Conservation (phyloP, 352 stramenopile species). For the Globisporangium viniferum region DNA sequence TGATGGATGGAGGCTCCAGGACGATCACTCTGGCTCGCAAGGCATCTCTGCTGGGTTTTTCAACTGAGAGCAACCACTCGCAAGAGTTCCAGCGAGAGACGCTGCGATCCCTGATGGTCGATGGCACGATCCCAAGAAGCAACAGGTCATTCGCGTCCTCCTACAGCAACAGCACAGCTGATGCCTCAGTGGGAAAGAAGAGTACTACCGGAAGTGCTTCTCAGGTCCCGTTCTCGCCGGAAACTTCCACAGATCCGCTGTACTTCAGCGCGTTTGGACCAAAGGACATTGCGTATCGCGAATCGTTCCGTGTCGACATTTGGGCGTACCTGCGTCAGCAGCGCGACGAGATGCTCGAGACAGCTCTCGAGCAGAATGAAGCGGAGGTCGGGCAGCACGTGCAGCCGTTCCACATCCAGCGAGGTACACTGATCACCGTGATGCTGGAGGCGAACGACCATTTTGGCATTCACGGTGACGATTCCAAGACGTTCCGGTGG, state of each 20-base stretch:
- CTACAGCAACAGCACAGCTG: slow-evolving; percentile 1
- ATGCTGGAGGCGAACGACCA: slow-evolving; percentile 40
- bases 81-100: slow-evolving; percentile 36
- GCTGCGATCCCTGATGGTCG: slow-evolving; percentile 38
- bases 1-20: neutral
- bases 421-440: slow-evolving; percentile 62
- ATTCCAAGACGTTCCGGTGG: slow-evolving; percentile 69
- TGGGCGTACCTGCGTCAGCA: slow-evolving; percentile 72
- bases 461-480: slow-evolving; percentile 40
- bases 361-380: slow-evolving; percentile 48
- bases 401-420: slow-evolving; percentile 46
- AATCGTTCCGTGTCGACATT: slow-evolving; percentile 61
- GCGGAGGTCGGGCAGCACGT: slow-evolving; percentile 43
- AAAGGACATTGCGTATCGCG: slow-evolving; percentile 32
- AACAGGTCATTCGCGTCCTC: neutral
- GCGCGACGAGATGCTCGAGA: slow-evolving; percentile 57
- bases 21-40: neutral
- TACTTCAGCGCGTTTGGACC: slow-evolving; percentile 62
- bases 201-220: neutral
- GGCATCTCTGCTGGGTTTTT: neutral
- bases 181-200: neutral
- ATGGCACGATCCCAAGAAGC: slow-evolving; percentile 1
- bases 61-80: slow-evolving; percentile 15
- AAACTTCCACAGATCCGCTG: slow-evolving; percentile 33
- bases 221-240: slow-evolving; percentile 13